phyloP scores from a whole-genome alignment of 106 monocot genomes.

The Alisma plantagoaquatica region DNA sequence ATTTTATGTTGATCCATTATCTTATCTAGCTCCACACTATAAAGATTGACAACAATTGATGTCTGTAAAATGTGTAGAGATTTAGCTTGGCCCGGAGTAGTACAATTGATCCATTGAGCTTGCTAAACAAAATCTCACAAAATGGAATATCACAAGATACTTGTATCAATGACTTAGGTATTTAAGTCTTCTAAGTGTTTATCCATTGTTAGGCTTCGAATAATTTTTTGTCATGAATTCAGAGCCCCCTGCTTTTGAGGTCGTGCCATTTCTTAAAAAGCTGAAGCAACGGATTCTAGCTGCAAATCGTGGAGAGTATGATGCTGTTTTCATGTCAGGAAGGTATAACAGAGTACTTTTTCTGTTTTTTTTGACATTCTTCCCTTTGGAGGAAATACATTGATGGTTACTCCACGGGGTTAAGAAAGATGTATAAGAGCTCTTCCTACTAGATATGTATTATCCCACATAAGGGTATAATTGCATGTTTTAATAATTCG shows the following conservation, averaged over 20 bases:
- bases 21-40: too few relatives aligned
- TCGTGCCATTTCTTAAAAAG: constrained; percentile 75
- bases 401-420: too few relatives aligned
- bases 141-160: constrained; percentile 87
- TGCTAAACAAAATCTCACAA: constrained; percentile 50
- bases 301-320: constrained; percentile 65
- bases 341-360: constrained; percentile 33
- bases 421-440: too few relatives aligned
- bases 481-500: not conserved
- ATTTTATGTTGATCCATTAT: too few relatives aligned
- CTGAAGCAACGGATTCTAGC: constrained; percentile 80
- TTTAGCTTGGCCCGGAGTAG: constrained; percentile 58
- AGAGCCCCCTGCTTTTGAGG: constrained; percentile 97
- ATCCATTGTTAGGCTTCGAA: not conserved
- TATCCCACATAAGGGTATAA: not conserved
- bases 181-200: not conserved
- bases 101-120: constrained; percentile 55
- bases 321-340: constrained; percentile 99
- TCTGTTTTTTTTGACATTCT: not conserved
- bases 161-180: constrained; percentile 98
- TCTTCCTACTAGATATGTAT: not conserved
- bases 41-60: too few relatives aligned
- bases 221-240: not conserved
- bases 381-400: too few relatives aligned
- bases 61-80: constrained; percentile 54